These are phyloP conservation scores for Ambispora gerdemannii DNA, from an alignment of 192 early-diverging fungal species.

Conservation along the genomic window DNA sequence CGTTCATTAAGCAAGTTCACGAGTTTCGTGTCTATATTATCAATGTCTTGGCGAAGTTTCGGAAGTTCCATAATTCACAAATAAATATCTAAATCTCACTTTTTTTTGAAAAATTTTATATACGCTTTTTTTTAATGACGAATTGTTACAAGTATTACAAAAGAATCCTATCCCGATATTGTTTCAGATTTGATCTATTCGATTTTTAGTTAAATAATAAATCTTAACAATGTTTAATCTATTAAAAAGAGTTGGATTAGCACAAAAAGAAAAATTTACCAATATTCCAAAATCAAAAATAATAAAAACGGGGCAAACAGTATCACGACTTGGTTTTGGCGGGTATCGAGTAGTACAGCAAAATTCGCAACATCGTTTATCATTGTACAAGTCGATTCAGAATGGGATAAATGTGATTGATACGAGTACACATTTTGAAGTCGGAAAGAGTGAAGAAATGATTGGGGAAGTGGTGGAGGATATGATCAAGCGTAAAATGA, in stretches of 20 bases:
- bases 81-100: too few species aligned
- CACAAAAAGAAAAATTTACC: too few species aligned
- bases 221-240: too few species aligned
- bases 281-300: slow-evolving; percentile 41
- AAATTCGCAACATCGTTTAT: slow-evolving; percentile 41
- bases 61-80: slow-evolving; percentile 43
- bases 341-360: slow-evolving; percentile 51
- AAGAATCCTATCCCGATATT: too few species aligned
- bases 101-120: too few species aligned
- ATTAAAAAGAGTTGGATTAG: too few species aligned
- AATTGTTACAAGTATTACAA: too few species aligned
- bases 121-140: too few species aligned
- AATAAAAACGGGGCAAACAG: slow-evolving; percentile 41
- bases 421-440: slow-evolving; percentile 68
- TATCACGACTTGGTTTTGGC: slow-evolving; percentile 67
- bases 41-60: slow-evolving; percentile 63
- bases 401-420: slow-evolving; percentile 73
- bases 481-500: background rate
- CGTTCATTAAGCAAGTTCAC: slow-evolving; percentile 80
- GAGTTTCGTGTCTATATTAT: slow-evolving; percentile 69
- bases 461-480: slow-evolving; percentile 26
- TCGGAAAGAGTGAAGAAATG: slow-evolving; percentile 38
- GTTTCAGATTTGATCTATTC: too few species aligned
- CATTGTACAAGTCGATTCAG: slow-evolving; percentile 53
- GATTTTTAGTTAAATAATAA: too few species aligned